Evolutionary conservation across 441 rosid species (phyloP).

Genomic region (Erodium texanum): DNA sequence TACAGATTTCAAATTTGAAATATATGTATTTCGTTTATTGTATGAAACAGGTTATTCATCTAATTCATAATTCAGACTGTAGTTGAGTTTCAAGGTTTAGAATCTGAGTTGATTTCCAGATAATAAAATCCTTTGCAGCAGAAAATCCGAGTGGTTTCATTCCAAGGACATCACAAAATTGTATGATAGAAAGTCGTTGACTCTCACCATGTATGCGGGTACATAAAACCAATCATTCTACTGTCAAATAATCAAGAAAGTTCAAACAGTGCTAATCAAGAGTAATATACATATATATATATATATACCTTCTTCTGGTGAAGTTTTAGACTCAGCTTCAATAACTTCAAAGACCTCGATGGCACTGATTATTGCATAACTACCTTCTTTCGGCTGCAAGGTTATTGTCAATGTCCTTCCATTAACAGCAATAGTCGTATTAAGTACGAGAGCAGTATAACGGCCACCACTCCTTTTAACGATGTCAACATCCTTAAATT

Average conservation of each 20-base stretch:
- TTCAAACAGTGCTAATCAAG: background rate
- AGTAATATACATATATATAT: slow-evolving; percentile 23
- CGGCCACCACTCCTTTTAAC: slow-evolving; percentile 55
- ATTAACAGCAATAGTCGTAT: slow-evolving; percentile 59
- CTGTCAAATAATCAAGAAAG: background rate
- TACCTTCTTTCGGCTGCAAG: slow-evolving; percentile 55
- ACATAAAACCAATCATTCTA: slow-evolving; percentile 3
- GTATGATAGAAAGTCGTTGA: background rate
- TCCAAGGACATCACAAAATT: no score
- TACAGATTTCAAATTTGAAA: no score
- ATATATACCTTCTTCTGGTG: slow-evolving; percentile 68
- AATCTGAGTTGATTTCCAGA: no score
- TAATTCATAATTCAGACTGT: no score
- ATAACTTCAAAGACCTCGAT: slow-evolving; percentile 79
- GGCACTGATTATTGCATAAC: slow-evolving; percentile 70
- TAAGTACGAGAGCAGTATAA: slow-evolving; percentile 70
- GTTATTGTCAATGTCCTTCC: slow-evolving; percentile 75
- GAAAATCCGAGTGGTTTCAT: no score
- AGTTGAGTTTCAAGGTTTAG: no score
- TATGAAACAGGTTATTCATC: no score
- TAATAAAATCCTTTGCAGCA: no score
- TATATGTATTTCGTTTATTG: no score
- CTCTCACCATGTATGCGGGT: background rate
- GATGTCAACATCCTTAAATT: slow-evolving; percentile 52
- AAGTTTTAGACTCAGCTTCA: slow-evolving; percentile 57